A percentile compares a stretch with the other conserved stretches of the same genome.
These are phyloP conservation scores for Calocybe cyanea DNA, from an alignment of 768 basidiomycete genomes.

Conservation along the genomic window DNA sequence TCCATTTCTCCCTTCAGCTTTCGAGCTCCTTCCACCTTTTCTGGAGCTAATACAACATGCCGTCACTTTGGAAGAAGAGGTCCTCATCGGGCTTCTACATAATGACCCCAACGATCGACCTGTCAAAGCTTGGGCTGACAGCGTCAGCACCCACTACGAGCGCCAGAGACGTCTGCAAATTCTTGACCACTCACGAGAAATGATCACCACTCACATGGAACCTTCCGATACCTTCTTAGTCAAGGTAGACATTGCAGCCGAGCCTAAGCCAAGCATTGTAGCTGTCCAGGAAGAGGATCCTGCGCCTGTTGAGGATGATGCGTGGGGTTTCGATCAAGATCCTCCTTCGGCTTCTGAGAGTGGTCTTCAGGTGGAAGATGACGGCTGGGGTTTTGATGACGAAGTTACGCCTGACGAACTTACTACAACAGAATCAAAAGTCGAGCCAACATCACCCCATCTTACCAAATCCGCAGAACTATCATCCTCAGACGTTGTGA, in stretches of 20 bases:
- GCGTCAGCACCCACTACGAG: constrained; percentile 74
- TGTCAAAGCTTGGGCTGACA: constrained; percentile 66
- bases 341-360: constrained; percentile 20
- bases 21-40: constrained; percentile 57
- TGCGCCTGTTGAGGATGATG: constrained; percentile 27
- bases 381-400: constrained; percentile 55
- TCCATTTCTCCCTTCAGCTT: constrained; percentile 65
- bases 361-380: constrained; percentile 31
- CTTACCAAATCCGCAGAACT: constrained; percentile 4
- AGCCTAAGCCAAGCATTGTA: constrained; percentile 27
- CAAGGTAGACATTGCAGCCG: constrained; percentile 30
- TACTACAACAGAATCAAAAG: constrained; percentile 17
- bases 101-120: constrained; percentile 44
- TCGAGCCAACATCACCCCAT: constrained; percentile 13
- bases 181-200: constrained; percentile 54
- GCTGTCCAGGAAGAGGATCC: constrained; percentile 21
- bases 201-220: constrained; percentile 44
- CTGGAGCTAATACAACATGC: constrained; percentile 54
- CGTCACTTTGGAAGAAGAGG: constrained; percentile 61
- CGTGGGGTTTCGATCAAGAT: constrained; percentile 52
- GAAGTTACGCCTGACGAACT: constrained; percentile 23
- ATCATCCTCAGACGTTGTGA: constrained; percentile 7
- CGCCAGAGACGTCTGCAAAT: constrained; percentile 64
- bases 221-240: constrained; percentile 37
- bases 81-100: constrained; percentile 46